Evolutionary conservation across 1,284 basidiomycete genomes (phyloP), one percentile per base, ranked within the genome.

Genomic region (Apiotrichum gamsii): DNA sequence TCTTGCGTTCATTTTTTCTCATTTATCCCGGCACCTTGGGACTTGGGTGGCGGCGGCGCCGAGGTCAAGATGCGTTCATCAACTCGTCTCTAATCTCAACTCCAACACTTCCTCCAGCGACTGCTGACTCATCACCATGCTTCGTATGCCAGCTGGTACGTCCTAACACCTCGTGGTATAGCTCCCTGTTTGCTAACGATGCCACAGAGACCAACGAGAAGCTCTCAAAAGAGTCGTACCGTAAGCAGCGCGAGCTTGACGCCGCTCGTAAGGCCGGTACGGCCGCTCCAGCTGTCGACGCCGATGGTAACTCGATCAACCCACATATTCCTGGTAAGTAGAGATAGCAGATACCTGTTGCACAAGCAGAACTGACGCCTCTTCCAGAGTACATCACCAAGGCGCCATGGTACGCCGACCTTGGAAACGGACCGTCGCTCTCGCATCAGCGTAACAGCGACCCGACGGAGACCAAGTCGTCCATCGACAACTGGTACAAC

Each of bases 331-430:
- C 94, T 69, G 83, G 89, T 90, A 59, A 56, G 87, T 76, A 13
- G 16, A 18, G n/a, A 8, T 8, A 33, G 16, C 31, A 33, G n/a
- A 16, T 19, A 8, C 18, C 24, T 18, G n/a, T 21, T 35, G 21
- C 14, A 21, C 10, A 36, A 8, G 5, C 21, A 3, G 15, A 3
- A 18, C 18, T 18, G 4, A 19, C 14, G 15, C 4, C 33, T 35
- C 42, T 1, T 20, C 20, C 60, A 87, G 88, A 91, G 72, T 90
- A 90, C 63, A 90, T 90, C 60, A 85, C 88, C 6, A 90, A 96
- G 73, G 94, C 90, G 15, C 95, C 95, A 56, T 99, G 95, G 95
- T 99, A 97, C 72, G 81, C 96, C 62, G 87, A 93, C 72, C 30
- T 45, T 16, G 87, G 83, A 30, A 88, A 87, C 38, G 85, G 82